These are phyloP conservation scores for Zoysia japonica DNA, from an alignment of 176 grass and related monocot genomes.

Conservation along the genomic window DNA sequence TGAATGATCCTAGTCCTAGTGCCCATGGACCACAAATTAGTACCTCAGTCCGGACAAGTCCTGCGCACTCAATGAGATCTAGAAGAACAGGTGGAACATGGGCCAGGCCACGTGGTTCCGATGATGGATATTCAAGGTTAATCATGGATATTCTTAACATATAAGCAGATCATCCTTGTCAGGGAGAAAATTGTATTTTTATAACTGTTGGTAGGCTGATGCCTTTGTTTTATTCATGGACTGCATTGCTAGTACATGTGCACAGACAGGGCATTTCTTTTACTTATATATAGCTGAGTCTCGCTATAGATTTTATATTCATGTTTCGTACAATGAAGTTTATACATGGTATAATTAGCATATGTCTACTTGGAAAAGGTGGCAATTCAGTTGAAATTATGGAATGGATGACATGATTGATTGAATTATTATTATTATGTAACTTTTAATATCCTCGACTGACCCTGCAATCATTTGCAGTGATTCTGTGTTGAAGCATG, in stretches of 20 bases:
- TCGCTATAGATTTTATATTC: constrained; percentile 3
- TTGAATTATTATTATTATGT: constrained; percentile 2
- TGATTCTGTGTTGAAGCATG: constrained; percentile 71
- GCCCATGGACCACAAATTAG: constrained; percentile 56
- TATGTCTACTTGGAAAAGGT: background rate
- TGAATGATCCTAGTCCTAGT: constrained; percentile 83
- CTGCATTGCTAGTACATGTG: background rate
- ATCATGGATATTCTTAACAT: constrained; percentile 19
- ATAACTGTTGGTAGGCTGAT: background rate
- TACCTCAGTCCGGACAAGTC: constrained; percentile 51
- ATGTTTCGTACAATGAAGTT: background rate
- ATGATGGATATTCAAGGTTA: constrained; percentile 96
- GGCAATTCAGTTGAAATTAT: background rate
- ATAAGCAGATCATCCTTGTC: background rate
- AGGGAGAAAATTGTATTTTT: constrained; percentile 3
- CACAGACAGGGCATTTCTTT: background rate
- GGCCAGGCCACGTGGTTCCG: constrained; percentile 84
- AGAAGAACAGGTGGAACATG: constrained; percentile 70
- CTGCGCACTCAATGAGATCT: constrained; percentile 75
- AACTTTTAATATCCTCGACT: constrained; percentile 29
- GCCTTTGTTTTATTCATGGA: background rate
- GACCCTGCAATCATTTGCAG: constrained; percentile 37
- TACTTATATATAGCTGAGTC: background rate
- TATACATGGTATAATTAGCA: background rate
- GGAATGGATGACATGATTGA: background rate